Evolutionary conservation across 208 protist genomes (phyloP).

Genomic region (Trypanosoma platydactyli): DNA sequence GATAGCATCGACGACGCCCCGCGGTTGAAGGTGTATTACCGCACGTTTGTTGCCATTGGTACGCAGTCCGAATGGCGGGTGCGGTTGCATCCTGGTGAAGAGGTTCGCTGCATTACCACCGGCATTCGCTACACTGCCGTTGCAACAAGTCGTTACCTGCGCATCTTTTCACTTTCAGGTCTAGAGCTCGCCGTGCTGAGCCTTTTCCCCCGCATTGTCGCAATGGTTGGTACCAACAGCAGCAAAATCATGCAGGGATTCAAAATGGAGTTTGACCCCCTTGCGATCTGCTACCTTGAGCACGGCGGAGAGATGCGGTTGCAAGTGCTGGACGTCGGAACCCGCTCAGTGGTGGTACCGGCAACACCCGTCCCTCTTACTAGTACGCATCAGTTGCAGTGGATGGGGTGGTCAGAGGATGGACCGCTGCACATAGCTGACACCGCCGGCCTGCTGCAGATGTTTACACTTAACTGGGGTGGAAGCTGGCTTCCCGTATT

Average conservation of each 20-base stretch:
- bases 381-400: slow-evolving; percentile 71
- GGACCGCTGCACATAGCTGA: slow-evolving; percentile 80
- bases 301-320: slow-evolving; percentile 42
- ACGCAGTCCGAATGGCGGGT: slow-evolving; percentile 83
- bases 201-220: slow-evolving; percentile 74
- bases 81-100: slow-evolving; percentile 60
- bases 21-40: slow-evolving; percentile 66
- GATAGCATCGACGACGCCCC: slow-evolving; percentile 47
- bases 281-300: slow-evolving; percentile 63
- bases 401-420: slow-evolving; percentile 88
- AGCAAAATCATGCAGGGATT: slow-evolving; percentile 57
- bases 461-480: slow-evolving; percentile 78
- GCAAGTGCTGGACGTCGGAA: slow-evolving; percentile 79
- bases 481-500: slow-evolving; percentile 82
- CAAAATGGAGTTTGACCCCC: slow-evolving; percentile 70
- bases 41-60: slow-evolving; percentile 74
- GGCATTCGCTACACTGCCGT: slow-evolving; percentile 77
- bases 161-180: slow-evolving; percentile 80
- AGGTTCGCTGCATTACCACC: slow-evolving; percentile 75
- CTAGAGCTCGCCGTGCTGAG: slow-evolving; percentile 82
- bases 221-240: slow-evolving; percentile 79
- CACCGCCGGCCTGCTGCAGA: slow-evolving; percentile 81
- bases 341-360: slow-evolving; percentile 42
- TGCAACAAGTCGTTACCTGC: slow-evolving; percentile 76
- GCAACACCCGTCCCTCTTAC: slow-evolving; percentile 61